phyloP scores from a whole-genome alignment of 2,329 filamentous ascomycete genomes.

The Hymenoscyphus albidus region DNA sequence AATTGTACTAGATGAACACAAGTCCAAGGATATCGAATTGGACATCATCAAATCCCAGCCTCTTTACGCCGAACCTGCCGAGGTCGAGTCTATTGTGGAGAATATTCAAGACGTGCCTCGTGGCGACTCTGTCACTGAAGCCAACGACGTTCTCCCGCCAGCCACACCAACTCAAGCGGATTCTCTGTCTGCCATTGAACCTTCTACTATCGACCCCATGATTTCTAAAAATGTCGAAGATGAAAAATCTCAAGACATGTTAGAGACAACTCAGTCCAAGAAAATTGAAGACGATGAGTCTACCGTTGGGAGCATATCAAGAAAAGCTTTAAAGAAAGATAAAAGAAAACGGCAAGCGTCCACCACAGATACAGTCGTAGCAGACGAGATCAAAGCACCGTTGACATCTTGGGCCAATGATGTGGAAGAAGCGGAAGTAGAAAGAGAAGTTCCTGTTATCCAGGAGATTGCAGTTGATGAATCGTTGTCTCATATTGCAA shows the following conservation, averaged over 20 bases:
- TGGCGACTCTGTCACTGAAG: constrained; percentile 12
- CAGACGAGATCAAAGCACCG: constrained; percentile 15
- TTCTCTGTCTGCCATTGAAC: not conserved
- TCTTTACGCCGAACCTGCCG: constrained; percentile 2
- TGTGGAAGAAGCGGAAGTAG: constrained; percentile 30
- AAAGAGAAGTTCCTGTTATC: constrained; percentile 29
- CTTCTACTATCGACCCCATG: not conserved
- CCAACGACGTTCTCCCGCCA: constrained; percentile 2
- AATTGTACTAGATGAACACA: not conserved
- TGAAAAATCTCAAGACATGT: not conserved
- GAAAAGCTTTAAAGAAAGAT: constrained; percentile 30
- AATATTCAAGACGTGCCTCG: constrained; percentile 4
- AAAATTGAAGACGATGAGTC: constrained; percentile 9
- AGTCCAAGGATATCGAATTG: not conserved
- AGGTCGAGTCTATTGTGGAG: not conserved
- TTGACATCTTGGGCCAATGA: constrained; percentile 33
- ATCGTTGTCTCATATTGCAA: constrained; percentile 32
- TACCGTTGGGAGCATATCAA: constrained; percentile 13
- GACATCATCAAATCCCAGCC: not conserved
- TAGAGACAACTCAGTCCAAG: not conserved
- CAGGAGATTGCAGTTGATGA: constrained; percentile 31
- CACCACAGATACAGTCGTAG: constrained; percentile 17
- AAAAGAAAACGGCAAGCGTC: constrained; percentile 32
- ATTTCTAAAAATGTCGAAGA: not conserved
- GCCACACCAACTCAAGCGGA: not conserved